These are phyloP conservation scores for Globisporangium takayamanum DNA, from an alignment of 352 stramenopile genomes.

Conservation along the genomic window DNA sequence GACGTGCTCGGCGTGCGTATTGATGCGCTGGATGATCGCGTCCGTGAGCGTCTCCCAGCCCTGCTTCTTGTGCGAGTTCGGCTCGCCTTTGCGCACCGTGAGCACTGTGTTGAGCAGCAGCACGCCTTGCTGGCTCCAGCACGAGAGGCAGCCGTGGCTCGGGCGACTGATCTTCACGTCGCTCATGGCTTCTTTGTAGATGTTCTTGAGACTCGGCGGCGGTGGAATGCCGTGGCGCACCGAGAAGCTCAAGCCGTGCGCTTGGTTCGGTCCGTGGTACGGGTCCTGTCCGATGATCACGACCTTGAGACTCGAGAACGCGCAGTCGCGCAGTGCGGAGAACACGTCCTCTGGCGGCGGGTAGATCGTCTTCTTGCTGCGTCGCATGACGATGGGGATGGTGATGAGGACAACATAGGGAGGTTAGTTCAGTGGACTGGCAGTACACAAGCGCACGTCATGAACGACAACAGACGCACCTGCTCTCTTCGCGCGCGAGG, in stretches of 20 bases:
- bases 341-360: slow-evolving; percentile 85
- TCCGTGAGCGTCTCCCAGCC: slow-evolving; percentile 98
- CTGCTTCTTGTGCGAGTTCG: slow-evolving; percentile 94
- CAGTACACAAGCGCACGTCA: no score
- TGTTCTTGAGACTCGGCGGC: slow-evolving; percentile 96
- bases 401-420: not conserved
- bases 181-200: slow-evolving; percentile 94
- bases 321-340: slow-evolving; percentile 83
- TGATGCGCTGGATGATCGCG: slow-evolving; percentile 87
- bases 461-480: slow-evolving; percentile 6
- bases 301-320: slow-evolving; percentile 85
- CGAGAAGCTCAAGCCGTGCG: slow-evolving; percentile 87
- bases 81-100: slow-evolving; percentile 89
- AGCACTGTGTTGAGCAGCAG: slow-evolving; percentile 97
- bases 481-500: slow-evolving; percentile 41
- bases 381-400: not conserved
- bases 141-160: slow-evolving; percentile 88
- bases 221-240: slow-evolving; percentile 85
- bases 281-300: slow-evolving; percentile 93
- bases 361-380: slow-evolving; percentile 77
- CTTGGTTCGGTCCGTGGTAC: slow-evolving; percentile 84
- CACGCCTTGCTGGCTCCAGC: slow-evolving; percentile 94
- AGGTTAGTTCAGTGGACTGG: no score
- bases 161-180: slow-evolving; percentile 77
- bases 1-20: slow-evolving; percentile 70